Conservation (phyloP, 2,329 filamentous ascomycete genomes). For the Myriosclerotinia scirpicola region DNA sequence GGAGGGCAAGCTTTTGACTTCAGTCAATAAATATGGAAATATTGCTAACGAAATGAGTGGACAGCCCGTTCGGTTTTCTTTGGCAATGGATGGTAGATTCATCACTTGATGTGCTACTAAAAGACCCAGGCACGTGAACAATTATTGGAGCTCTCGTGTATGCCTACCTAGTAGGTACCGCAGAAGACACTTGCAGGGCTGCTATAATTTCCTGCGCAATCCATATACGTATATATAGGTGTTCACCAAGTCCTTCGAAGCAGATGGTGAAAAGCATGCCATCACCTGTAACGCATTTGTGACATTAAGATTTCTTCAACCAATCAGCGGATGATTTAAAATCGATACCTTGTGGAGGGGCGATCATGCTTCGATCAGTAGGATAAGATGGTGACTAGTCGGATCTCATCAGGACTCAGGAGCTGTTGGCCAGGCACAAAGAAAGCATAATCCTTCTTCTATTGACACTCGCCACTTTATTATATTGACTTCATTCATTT, state of each 20-base stretch:
- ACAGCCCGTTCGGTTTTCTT: neutral
- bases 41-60: neutral
- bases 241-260: neutral
- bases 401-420: neutral
- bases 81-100: neutral
- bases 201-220: neutral
- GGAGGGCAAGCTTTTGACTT: neutral
- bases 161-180: too few relatives aligned
- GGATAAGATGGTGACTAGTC: neutral
- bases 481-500: neutral
- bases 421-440: too few relatives aligned
- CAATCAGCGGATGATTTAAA: neutral
- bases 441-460: too few relatives aligned
- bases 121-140: neutral
- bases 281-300: neutral
- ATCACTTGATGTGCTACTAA: slow-evolving; percentile 13
- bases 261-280: neutral
- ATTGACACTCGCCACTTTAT: neutral
- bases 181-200: neutral
- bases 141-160: neutral
- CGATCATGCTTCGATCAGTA: neutral
- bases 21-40: neutral
- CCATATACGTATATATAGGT: neutral
- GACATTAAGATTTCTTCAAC: neutral
- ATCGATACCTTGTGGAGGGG: neutral